These are phyloP conservation scores for Vitis rotundifolia DNA, from an alignment of 164 flowering plant species.

Conservation along the genomic window DNA sequence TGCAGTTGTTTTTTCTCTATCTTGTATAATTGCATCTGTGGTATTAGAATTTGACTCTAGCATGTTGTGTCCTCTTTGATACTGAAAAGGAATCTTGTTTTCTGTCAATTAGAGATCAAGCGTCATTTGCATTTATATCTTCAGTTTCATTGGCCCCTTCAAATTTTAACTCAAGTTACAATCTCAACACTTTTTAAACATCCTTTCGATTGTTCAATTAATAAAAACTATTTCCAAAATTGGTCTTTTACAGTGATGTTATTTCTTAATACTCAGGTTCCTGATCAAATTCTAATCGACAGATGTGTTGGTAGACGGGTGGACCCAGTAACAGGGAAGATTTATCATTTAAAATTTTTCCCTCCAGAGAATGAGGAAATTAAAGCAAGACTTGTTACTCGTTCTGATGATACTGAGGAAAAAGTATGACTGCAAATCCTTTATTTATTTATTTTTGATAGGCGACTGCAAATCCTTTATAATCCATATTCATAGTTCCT, in stretches of 20 bases:
- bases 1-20: no score
- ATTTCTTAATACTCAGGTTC: constrained; percentile 66
- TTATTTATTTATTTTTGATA: neutral
- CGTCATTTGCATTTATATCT: neutral
- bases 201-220: neutral
- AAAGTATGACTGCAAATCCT: constrained; percentile 43
- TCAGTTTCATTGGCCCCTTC: neutral
- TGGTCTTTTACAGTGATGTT: constrained; percentile 12
- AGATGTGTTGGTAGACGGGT: constrained; percentile 92
- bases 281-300: constrained; percentile 87
- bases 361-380: constrained; percentile 90
- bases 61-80: no score
- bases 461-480: no score
- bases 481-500: no score
- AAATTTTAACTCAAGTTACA: neutral
- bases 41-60: no score
- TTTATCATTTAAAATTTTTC: constrained; percentile 70
- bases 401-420: constrained; percentile 87
- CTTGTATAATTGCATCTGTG: no score
- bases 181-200: neutral
- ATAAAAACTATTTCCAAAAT: neutral
- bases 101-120: neutral
- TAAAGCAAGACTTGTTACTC: constrained; percentile 65
- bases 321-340: constrained; percentile 89
- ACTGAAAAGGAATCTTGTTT: no score